Percentiles rank a stretch among this genome's conserved stretches.
Evolutionary conservation across 2,329 filamentous ascomycete genomes (phyloP).

Genomic region (Venturia effusa): DNA sequence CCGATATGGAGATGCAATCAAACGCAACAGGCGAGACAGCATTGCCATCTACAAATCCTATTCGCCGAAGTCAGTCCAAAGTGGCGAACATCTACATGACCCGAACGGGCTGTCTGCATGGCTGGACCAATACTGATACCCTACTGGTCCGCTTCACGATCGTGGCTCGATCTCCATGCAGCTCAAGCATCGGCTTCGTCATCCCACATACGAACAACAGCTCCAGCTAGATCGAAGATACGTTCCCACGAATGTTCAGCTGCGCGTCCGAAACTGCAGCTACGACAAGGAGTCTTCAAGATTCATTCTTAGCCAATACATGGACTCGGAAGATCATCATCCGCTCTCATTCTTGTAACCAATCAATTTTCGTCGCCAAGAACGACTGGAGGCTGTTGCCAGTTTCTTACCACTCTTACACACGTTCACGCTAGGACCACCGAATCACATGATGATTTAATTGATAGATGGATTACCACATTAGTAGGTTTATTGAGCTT

Average conservation of each 20-base stretch:
- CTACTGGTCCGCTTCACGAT: neutral
- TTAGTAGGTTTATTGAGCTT: too few species aligned
- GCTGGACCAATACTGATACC: neutral
- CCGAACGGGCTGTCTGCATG: neutral
- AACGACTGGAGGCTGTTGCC: too few species aligned
- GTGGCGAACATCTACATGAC: neutral
- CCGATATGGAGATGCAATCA: neutral
- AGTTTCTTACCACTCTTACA: too few species aligned
- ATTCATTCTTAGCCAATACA: too few species aligned
- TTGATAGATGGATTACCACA: too few species aligned
- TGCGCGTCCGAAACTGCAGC: neutral
- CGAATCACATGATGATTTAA: too few species aligned
- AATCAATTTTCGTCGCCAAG: too few species aligned
- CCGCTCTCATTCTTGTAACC: too few species aligned
- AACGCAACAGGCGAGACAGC: too few species aligned
- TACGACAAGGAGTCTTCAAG: too few species aligned
- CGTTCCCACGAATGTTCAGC: neutral
- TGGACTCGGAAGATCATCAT: too few species aligned
- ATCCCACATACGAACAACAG: neutral
- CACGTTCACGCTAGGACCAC: too few species aligned
- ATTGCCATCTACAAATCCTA: neutral
- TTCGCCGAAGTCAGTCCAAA: neutral
- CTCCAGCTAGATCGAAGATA: neutral
- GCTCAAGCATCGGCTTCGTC: neutral
- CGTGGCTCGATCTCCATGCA: neutral